Evolutionary conservation across 2,329 filamentous ascomycete genomes (phyloP), one percentile per base, ranked within the genome.

Genomic region (Ophiostoma quercus): DNA sequence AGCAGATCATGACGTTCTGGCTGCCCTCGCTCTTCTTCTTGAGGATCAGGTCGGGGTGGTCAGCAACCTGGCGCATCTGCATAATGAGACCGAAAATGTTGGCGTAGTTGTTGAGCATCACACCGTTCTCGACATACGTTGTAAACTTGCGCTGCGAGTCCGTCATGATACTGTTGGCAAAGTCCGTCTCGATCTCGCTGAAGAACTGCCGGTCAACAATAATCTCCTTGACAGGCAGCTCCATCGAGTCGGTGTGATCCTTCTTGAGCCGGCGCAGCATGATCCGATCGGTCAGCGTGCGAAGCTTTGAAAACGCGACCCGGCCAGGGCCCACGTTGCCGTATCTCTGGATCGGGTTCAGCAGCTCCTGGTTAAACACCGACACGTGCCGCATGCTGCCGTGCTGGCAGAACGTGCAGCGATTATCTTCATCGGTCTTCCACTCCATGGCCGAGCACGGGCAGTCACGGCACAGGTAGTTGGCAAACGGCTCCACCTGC

Each of bases 1-100:
- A 92, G 80, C 94, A 98, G 60, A 97, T 89, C 47, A 97, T 82
- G 14, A 97, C 84, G 73, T 98, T 97, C 79, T 97, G 92, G 1
- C 94, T 94, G 68, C 91, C 92, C 74, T 93, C 88, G 2, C 85
- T 86, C 72, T 94, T 87, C 80, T 95, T 97, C 82, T 94, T 96
- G 72, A 98, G 80, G 67, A 99, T 91, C 47, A 99, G 80, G 80
- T 99, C 95, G 0, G 95, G 95, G 77, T 99, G 95, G 74, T 99
- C 95, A 8, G 95, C 93, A 34, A 97, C 92, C 81, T 99, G 95
- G 69, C 95, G 90, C 94, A 99, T 98, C 79, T 97, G 94, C 92
- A 98, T 98, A 77, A 99, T 97, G 69, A 99, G 85, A 77, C 94
- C 94, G 76, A 99, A 99, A 74, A 99, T 98, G 78, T 99, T 99